Evolutionary conservation across 768 basidiomycete genomes (phyloP).

Genomic region (Crepidotus variabilis): DNA sequence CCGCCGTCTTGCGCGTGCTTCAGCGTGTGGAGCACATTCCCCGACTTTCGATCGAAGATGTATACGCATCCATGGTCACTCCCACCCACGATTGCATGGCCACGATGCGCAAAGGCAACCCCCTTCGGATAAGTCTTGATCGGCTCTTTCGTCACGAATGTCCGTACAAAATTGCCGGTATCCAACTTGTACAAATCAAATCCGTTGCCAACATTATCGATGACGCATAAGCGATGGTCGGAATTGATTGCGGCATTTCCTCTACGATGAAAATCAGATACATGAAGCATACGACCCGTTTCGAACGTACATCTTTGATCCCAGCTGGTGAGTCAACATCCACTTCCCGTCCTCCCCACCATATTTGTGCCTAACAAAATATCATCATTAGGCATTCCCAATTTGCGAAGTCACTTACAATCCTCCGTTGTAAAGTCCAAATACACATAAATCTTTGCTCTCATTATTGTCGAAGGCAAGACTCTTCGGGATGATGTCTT

Average conservation of each 20-base stretch:
- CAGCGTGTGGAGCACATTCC: slow-evolving; percentile 7
- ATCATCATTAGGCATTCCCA: not conserved
- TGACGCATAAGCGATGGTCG: slow-evolving; percentile 8
- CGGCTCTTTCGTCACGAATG: slow-evolving; percentile 8
- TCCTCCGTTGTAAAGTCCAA: slow-evolving; percentile 8
- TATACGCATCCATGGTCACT: slow-evolving; percentile 19
- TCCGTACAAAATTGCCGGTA: slow-evolving; percentile 12
- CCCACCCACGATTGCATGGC: slow-evolving; percentile 13
- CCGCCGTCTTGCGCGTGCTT: slow-evolving; percentile 10
- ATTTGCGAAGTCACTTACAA: slow-evolving; percentile 4
- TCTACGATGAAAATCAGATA: slow-evolving; percentile 1
- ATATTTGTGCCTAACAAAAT: slow-evolving; percentile 2
- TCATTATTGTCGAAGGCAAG: slow-evolving; percentile 6
- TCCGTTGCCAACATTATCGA: slow-evolving; percentile 17
- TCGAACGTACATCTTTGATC: slow-evolving; percentile 7
- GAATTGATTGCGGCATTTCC: slow-evolving; percentile 11
- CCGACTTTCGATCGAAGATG: slow-evolving; percentile 17
- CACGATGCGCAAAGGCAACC: slow-evolving; percentile 12
- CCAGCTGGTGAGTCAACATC: slow-evolving; percentile 2
- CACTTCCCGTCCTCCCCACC: slow-evolving; percentile 4
- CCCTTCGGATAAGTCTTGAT: slow-evolving; percentile 13
- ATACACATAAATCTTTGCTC: slow-evolving; percentile 6
- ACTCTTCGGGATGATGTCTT: slow-evolving; percentile 3
- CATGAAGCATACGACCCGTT: not conserved
- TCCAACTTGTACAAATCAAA: slow-evolving; percentile 17